Base-by-base conservation (phyloP, 202 grass and related monocot species). In the Hordeum pubiflorum region DNA sequence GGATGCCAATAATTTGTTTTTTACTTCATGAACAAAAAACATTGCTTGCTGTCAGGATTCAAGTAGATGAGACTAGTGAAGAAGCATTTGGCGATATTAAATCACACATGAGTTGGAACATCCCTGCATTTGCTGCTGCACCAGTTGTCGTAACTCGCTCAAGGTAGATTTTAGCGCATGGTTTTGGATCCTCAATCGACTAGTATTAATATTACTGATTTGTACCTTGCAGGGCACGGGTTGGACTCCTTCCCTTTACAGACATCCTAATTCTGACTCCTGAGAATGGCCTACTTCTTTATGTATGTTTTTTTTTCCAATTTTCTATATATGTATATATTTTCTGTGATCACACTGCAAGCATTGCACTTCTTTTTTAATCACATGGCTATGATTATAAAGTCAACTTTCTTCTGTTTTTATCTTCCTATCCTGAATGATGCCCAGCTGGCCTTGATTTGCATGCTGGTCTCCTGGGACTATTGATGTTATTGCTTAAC, bases 231-330 rank as follows among this genome's bases (percentile, higher is more conserved):
- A 97, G 94, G 86, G 86, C 85, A 60, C 43, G 67, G 71, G 75
- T 81, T 86, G 91, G 94, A 81, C n/a, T n/a, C 54, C 83, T 97
- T 75, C 92, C 89, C 73, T 94, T 94, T 76, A 91, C 76, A 56
- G 94, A 97, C 75, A 90, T 97, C 63, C 65, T 94, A 7, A 60
- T 94, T 79, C 79, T 97, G 50, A 83, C 78, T 71, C 69, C 88
- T 73, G 94, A 97, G 52, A 94, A 91, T 74, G 62, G 87, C 77
- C 91, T 97, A 61, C 89, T 92, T 78, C 90, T 97, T 86, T 94
- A 97, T 78, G 94, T 94, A 94, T 64, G 91, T 78, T 86, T 84
- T 54, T 37, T 79, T 74, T 56, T 33, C 15, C 10, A 23, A 36
- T 8, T 59, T 0, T 23, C 22, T 60, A 56, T 36, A 10, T 55